Base-by-base conservation (phyloP, 1,284 basidiomycete species). In the Kwoniella shivajii region DNA sequence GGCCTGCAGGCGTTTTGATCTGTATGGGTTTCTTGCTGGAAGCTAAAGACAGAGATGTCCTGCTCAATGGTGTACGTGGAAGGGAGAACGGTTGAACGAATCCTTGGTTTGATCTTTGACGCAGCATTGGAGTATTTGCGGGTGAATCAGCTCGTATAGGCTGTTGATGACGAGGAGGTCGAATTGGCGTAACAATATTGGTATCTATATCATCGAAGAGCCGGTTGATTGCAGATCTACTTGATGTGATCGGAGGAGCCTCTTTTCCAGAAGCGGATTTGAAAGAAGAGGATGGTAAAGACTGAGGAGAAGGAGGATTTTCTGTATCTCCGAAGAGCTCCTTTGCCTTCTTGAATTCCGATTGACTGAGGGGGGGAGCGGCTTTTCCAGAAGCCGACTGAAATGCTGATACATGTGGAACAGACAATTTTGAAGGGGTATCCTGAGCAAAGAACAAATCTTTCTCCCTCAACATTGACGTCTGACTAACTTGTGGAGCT, bases 1-100 rank as follows among this genome's bases (percentile, higher is more conserved):
- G 49, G 0, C 58, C 43, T 1, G 63, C 60, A 2, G 73, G 72
- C 0, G 72, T 67, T 20, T 61, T 66, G 54, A 71, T 68, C 4
- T 63, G 55, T 31, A 67, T 64, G 0, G 69, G 60, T 27, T 56
- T 59, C 45, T 47, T 42, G 50, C 30, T 22, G 14, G 67, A 56
- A 20, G 68, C 68, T 57, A 74, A 67, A 27, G 70, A 66, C 31
- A 63, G 66, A 27, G 67, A 55, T 20, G 57, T 43, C 3, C 22
- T 29, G 31, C 26, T 24, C 10, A 69, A 47, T 6, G 72, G 64
- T 10, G 62, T 57, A 3, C 71, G 61, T 5, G 66, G 52, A 0
- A 71, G 65, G 1, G 65, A 63, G 9, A 56, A 36, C 22, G 56
- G 46, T 20, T 18, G 49, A 24, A 11, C 29, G 13, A 27, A 52